phyloP scores from a whole-genome alignment of 2,329 filamentous ascomycete species.

The Tolypocladium amazonense region DNA sequence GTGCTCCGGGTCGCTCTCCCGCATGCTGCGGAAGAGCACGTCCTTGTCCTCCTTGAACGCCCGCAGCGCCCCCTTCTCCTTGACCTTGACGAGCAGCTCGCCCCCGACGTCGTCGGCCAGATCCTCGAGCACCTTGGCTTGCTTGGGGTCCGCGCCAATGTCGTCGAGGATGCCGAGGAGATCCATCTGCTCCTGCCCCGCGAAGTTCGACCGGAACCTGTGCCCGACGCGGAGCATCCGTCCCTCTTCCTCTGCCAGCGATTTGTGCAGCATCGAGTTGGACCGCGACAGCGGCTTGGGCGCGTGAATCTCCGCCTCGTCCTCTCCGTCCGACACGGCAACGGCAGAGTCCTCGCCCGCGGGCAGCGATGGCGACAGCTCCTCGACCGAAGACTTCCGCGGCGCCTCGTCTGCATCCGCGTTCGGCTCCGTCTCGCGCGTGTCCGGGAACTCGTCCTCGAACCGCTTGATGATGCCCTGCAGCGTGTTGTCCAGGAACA shows the following conservation, averaged over 20 bases:
- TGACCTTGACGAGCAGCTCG: slow-evolving; percentile 43
- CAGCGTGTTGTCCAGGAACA: slow-evolving; percentile 82
- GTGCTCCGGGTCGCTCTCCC: slow-evolving; percentile 54
- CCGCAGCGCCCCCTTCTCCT: slow-evolving; percentile 47
- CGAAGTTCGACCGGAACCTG: slow-evolving; percentile 42
- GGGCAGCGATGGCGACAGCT: slow-evolving; percentile 12
- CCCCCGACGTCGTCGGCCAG: slow-evolving; percentile 55
- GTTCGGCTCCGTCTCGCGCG: slow-evolving; percentile 33
- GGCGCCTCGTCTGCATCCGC: slow-evolving; percentile 1
- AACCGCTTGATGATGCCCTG: slow-evolving; percentile 90
- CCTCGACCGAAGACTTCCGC: slow-evolving; percentile 7
- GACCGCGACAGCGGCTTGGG: slow-evolving; percentile 34
- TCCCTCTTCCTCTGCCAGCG: slow-evolving; percentile 46
- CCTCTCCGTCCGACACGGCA: slow-evolving; percentile 35
- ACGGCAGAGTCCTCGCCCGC: slow-evolving; percentile 22
- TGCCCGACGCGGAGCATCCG: slow-evolving; percentile 45
- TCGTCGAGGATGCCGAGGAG: slow-evolving; percentile 38
- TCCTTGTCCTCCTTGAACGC: slow-evolving; percentile 50
- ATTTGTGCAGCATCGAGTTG: slow-evolving; percentile 42
- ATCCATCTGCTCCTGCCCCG: slow-evolving; percentile 40
- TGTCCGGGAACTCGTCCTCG: slow-evolving; percentile 93
- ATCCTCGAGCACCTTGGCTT: slow-evolving; percentile 43
- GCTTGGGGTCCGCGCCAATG: slow-evolving; percentile 38
- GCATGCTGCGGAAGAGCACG: slow-evolving; percentile 35
- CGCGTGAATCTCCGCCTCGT: slow-evolving; percentile 34